A percentile compares a stretch with the other conserved stretches of the same genome.
phyloP scores from a whole-genome alignment of 2,329 filamentous ascomycete genomes.

The Diplocarpon rosae region DNA sequence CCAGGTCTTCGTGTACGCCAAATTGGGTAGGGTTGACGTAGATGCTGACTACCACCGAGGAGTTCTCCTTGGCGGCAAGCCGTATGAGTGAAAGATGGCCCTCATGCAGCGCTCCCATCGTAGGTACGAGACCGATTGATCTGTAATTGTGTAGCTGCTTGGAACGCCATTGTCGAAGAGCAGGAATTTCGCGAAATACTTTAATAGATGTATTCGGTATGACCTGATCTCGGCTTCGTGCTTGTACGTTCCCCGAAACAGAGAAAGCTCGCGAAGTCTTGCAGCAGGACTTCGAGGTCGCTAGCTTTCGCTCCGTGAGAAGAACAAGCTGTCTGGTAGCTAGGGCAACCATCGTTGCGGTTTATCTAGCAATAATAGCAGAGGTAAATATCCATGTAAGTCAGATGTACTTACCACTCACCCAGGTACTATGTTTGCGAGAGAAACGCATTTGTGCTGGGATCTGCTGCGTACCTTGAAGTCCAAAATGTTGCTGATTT shows the following conservation, averaged over 20 bases:
- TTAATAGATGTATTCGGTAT: conserved; percentile 50
- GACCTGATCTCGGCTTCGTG: conserved; percentile 13
- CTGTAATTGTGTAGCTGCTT: conserved; percentile 55
- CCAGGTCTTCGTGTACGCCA: conserved; percentile 76
- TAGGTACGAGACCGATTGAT: conserved; percentile 80
- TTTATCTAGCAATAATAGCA: not conserved
- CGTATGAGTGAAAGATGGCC: conserved; percentile 83
- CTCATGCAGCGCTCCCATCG: conserved; percentile 93
- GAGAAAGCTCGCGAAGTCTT: conserved; percentile 11
- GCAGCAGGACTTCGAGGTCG: conserved; percentile 1
- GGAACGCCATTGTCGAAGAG: conserved; percentile 58
- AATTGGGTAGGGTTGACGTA: conserved; percentile 98
- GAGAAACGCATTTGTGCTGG: not conserved
- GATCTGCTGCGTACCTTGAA: not conserved
- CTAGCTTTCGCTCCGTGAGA: not conserved
- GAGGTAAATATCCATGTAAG: not conserved
- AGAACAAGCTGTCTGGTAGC: not conserved
- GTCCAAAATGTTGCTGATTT: too few relatives aligned
- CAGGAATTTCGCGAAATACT: conserved; percentile 64
- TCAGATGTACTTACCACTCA: not conserved
- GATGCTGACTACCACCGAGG: conserved; percentile 79
- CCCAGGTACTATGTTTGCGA: not conserved
- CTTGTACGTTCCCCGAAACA: conserved; percentile 6
- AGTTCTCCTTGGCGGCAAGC: conserved; percentile 71
- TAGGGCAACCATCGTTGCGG: conserved; percentile 4